Percentiles rank a stretch among this genome's conserved stretches.
Evolutionary conservation across 352 stramenopile species (phyloP).

Genomic region (Globisporangium paddicum): DNA sequence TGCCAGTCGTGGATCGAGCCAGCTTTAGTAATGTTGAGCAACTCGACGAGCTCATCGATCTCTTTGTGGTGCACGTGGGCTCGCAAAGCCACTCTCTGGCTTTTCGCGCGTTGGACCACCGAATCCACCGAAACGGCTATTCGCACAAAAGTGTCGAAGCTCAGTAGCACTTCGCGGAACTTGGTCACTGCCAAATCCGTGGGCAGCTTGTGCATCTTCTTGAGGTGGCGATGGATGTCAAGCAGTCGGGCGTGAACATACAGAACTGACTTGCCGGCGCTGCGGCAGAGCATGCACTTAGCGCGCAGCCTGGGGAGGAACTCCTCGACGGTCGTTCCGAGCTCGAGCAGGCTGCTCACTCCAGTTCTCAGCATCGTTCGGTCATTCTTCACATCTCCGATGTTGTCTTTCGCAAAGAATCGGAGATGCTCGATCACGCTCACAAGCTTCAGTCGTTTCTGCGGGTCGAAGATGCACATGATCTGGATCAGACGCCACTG

Average conservation of each 20-base stretch:
- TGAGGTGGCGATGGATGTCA: slow-evolving; percentile 5
- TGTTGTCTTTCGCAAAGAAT: not conserved
- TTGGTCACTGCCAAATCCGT: slow-evolving; percentile 9
- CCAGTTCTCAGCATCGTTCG: not conserved
- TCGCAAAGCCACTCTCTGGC: slow-evolving; percentile 4
- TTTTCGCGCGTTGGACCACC: not conserved
- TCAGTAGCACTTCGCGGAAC: slow-evolving; percentile 6
- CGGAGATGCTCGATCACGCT: slow-evolving; percentile 5
- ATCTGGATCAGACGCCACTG: slow-evolving; percentile 7
- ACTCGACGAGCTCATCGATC: slow-evolving; percentile 9
- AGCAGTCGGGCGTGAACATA: slow-evolving; percentile 9
- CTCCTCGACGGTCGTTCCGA: not conserved
- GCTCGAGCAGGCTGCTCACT: not conserved
- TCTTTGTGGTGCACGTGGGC: slow-evolving; percentile 9
- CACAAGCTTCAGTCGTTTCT: slow-evolving; percentile 3
- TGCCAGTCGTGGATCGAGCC: slow-evolving; percentile 7
- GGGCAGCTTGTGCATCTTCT: slow-evolving; percentile 7
- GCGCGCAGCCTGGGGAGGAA: slow-evolving; percentile 3
- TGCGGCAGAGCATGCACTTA: slow-evolving; percentile 8
- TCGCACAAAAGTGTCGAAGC: slow-evolving; percentile 5
- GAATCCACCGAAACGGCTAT: slow-evolving; percentile 8
- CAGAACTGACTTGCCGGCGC: not conserved
- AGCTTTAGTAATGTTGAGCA: not conserved
- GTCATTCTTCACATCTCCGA: too few species aligned
- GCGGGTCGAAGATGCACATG: slow-evolving; percentile 5